Evolutionary conservation across 2,329 filamentous ascomycete species (phyloP).

Genomic region (Aspergillus ruber): DNA sequence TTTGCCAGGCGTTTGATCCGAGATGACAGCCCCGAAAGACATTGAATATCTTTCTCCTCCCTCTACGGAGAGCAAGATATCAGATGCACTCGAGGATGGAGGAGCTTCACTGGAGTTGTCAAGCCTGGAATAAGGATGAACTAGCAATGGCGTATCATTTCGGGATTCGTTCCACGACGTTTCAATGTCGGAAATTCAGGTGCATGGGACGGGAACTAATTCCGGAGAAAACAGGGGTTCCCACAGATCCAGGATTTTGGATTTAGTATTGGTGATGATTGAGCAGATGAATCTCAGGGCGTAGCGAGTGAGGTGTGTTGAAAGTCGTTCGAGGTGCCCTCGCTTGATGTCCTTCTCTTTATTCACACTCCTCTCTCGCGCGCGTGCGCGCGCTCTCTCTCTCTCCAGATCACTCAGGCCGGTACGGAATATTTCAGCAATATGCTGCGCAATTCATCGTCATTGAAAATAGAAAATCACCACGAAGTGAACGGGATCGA

Average conservation of each 20-base stretch:
- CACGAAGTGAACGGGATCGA: not conserved
- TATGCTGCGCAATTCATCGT: slow-evolving; percentile 1
- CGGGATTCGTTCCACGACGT: not conserved
- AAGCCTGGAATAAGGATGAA: slow-evolving; percentile 1
- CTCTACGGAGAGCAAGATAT: slow-evolving; percentile 1
- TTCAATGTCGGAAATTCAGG: not conserved
- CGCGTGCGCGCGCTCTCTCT: too few species aligned
- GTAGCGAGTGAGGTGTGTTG: slow-evolving; percentile 3
- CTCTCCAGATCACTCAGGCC: not conserved
- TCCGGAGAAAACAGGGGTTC: not conserved
- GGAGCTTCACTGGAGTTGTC: not conserved
- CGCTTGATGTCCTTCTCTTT: not conserved
- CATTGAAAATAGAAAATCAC: not conserved
- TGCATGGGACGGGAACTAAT: slow-evolving; percentile 1
- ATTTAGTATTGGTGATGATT: slow-evolving; percentile 2
- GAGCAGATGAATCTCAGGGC: slow-evolving; percentile 2
- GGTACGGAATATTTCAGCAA: not conserved
- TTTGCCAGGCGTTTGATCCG: slow-evolving; percentile 7
- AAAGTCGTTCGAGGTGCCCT: not conserved
- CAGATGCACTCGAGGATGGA: not conserved
- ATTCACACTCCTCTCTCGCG: not conserved
- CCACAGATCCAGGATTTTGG: not conserved
- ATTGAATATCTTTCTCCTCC: slow-evolving; percentile 6
- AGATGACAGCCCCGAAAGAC: slow-evolving; percentile 7
- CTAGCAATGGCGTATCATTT: slow-evolving; percentile 4